Percentiles rank a stretch among this genome's conserved stretches.
Evolutionary conservation across 768 basidiomycete genomes (phyloP).

Genomic region (Lactarius sanguifluus): DNA sequence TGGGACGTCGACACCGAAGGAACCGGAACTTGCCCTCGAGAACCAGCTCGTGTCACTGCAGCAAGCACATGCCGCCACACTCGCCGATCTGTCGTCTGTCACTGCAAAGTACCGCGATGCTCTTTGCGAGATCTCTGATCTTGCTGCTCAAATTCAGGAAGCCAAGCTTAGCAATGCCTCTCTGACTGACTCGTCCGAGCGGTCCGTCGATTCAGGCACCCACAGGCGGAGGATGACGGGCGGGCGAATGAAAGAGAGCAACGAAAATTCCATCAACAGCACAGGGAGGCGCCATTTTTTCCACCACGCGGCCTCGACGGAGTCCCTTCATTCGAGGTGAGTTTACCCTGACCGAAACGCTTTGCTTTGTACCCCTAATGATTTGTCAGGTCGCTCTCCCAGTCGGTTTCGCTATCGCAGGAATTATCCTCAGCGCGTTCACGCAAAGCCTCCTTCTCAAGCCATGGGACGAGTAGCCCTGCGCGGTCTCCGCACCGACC

Average conservation of each 20-base stretch:
- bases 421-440: conserved; percentile 87
- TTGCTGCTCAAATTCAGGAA: conserved; percentile 89
- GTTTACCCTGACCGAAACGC: conserved; percentile 25
- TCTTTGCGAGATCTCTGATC: conserved; percentile 87
- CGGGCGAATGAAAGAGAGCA: conserved; percentile 49
- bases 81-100: conserved; percentile 75
- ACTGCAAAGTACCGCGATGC: conserved; percentile 86
- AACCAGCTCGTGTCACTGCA: conserved; percentile 73
- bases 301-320: conserved; percentile 82
- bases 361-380: conserved; percentile 18
- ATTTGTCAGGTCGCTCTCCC: conserved; percentile 75
- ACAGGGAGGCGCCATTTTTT: conserved; percentile 76
- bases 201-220: conserved; percentile 46
- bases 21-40: conserved; percentile 46
- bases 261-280: conserved; percentile 49
- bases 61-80: conserved; percentile 76
- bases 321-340: conserved; percentile 86
- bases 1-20: conserved; percentile 34
- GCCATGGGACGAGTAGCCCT: conserved; percentile 66
- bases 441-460: conserved; percentile 79
- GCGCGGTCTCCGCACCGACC: conserved; percentile 61
- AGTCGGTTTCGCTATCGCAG: conserved; percentile 96
- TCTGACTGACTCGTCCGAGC: conserved; percentile 45
- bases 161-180: conserved; percentile 62
- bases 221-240: conserved; percentile 55